A percentile compares a stretch with the other conserved stretches of the same genome.
phyloP scores from a whole-genome alignment of 164 flowering plant genomes.

The Pachysandra terminalis region DNA sequence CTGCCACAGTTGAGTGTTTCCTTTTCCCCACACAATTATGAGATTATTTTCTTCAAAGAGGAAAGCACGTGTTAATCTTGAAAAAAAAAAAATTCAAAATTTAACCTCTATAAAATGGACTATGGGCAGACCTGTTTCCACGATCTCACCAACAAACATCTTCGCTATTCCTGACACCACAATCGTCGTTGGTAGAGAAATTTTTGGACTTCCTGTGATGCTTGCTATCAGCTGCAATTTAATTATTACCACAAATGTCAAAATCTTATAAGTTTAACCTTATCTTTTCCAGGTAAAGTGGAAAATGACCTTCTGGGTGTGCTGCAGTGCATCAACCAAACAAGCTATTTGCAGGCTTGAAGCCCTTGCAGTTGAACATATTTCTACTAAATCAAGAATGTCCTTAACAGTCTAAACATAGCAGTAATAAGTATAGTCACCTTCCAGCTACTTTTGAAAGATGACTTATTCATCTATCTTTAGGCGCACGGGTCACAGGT shows the following conservation, averaged over 20 bases:
- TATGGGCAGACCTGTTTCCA: constrained; percentile 65
- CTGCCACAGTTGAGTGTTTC: background rate
- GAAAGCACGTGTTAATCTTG: background rate
- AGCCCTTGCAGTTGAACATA: too few relatives aligned
- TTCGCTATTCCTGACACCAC: constrained; percentile 94
- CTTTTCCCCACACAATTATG: background rate
- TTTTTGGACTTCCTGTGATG: constrained; percentile 81
- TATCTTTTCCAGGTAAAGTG: background rate
- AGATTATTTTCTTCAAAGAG: background rate
- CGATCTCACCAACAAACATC: constrained; percentile 95
- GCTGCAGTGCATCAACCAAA: too few relatives aligned
- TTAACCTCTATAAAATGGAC: background rate
- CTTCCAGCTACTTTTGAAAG: too few relatives aligned
- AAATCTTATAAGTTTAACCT: background rate
- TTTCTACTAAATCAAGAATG: too few relatives aligned
- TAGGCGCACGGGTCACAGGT: too few relatives aligned
- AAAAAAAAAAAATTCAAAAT: background rate
- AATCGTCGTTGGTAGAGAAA: constrained; percentile 85
- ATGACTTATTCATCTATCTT: too few relatives aligned
- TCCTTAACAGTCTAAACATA: too few relatives aligned
- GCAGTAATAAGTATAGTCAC: too few relatives aligned
- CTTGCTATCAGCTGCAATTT: constrained; percentile 70
- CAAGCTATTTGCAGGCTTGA: too few relatives aligned
- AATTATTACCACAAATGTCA: constrained; percentile 5
- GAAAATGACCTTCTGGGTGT: too few relatives aligned